Evolutionary conservation across 192 early-diverging fungal genomes (phyloP).

Genomic region (Coemansia sp.): DNA sequence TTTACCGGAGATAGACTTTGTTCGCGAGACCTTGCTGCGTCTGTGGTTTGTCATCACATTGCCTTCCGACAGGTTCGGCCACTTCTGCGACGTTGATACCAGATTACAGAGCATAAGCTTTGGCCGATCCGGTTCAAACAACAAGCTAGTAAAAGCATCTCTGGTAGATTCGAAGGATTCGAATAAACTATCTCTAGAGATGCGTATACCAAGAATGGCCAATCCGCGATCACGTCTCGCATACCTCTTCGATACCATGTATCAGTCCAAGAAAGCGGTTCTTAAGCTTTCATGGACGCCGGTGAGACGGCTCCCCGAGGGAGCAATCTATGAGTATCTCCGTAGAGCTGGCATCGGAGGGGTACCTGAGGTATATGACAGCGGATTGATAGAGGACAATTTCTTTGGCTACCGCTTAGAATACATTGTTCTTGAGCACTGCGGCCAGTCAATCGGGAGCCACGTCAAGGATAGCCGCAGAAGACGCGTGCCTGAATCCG

Average conservation of each 20-base stretch:
- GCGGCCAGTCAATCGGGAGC: not conserved
- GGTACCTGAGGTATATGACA: not conserved
- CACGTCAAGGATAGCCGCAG: not conserved
- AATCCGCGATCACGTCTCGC: not conserved
- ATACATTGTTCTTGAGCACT: constrained; percentile 5
- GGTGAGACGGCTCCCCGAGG: not conserved
- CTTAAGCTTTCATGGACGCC: not conserved
- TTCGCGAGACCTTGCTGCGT: not conserved
- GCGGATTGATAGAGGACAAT: not conserved
- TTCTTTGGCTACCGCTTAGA: constrained; percentile 8
- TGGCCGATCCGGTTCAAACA: too few relatives aligned
- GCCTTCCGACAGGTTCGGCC: not conserved
- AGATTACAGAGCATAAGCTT: not conserved
- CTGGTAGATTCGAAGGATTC: not conserved
- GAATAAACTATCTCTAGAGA: not conserved
- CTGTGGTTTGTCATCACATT: constrained; percentile 4
- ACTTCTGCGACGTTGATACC: not conserved
- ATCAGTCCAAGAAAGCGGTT: not conserved
- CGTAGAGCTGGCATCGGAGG: not conserved
- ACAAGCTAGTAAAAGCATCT: too few relatives aligned
- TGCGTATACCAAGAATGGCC: not conserved
- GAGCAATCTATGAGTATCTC: constrained; percentile 1
- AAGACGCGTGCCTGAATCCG: not conserved
- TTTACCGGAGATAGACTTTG: not conserved
- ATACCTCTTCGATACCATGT: not conserved